Evolutionary conservation across 2,329 filamentous ascomycete species (phyloP).

Genomic region (Rutstroemia sp.): DNA sequence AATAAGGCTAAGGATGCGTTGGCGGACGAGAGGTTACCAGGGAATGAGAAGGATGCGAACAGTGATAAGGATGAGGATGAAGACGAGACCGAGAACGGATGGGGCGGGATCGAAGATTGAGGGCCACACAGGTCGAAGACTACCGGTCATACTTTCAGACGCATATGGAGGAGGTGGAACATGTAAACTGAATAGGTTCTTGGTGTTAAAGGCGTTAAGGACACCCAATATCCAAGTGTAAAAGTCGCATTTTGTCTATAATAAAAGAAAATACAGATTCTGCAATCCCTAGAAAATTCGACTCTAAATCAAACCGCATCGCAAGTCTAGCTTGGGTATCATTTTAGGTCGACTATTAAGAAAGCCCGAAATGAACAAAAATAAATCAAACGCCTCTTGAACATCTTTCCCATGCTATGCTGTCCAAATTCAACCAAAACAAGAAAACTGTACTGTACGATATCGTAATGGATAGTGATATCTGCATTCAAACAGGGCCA

Average conservation of each 20-base stretch:
- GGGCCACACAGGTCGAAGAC: background rate
- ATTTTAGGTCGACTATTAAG: background rate
- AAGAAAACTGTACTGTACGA: background rate
- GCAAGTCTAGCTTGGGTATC: background rate
- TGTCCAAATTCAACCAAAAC: background rate
- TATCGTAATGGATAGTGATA: background rate
- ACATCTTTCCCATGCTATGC: background rate
- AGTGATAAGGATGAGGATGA: slow-evolving; percentile 12
- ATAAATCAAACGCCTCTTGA: background rate
- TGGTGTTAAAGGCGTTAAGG: background rate
- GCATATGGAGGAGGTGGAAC: background rate
- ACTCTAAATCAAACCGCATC: background rate
- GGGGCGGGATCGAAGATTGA: slow-evolving; percentile 29
- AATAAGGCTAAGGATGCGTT: slow-evolving; percentile 62
- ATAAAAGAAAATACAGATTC: background rate
- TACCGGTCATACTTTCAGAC: background rate
- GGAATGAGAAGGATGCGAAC: slow-evolving; percentile 36
- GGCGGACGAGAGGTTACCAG: slow-evolving; percentile 65
- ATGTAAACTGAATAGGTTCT: background rate
- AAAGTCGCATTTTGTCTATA: background rate
- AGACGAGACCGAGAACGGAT: slow-evolving; percentile 30
- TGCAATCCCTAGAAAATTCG: background rate
- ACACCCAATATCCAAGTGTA: background rate
- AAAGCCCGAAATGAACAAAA: background rate
- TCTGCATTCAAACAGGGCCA: slow-evolving; percentile 30